A percentile compares a stretch with the other conserved stretches of the same genome.
Conservation (phyloP, 345 rosid species). For the Brassica carinata region DNA sequence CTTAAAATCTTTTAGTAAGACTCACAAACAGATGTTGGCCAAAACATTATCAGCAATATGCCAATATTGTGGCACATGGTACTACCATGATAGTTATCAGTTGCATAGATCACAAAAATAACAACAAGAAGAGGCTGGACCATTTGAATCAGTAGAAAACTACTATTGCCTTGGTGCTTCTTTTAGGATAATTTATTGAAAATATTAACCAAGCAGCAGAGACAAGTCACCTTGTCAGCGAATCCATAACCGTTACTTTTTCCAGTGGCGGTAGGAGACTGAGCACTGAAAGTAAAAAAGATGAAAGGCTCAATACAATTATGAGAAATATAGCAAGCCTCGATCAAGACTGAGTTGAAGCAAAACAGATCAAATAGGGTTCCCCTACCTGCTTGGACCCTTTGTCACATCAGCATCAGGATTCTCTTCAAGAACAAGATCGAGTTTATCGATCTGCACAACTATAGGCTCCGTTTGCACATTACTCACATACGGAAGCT, state of each 20-base stretch:
- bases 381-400: conserved; percentile 62
- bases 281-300: conserved; percentile 48
- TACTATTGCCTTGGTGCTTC: background rate
- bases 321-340: background rate
- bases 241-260: conserved; percentile 93
- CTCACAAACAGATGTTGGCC: background rate
- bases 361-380: conserved; percentile 1
- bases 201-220: conserved; percentile 11
- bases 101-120: background rate
- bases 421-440: conserved; percentile 94
- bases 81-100: background rate
- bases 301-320: background rate
- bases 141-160: background rate
- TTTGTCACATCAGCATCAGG: conserved; percentile 59
- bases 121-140: conserved; percentile 10
- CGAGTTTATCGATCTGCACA: conserved; percentile 80
- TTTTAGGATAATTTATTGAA: background rate
- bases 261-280: conserved; percentile 59
- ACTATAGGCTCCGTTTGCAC: conserved; percentile 89
- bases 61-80: background rate
- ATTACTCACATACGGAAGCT: conserved; percentile 92
- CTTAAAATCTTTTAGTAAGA: background rate
- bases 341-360: conserved; percentile 1
- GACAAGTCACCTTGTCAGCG: conserved; percentile 88
- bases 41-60: background rate